Percentiles rank a stretch among this genome's conserved stretches.
Evolutionary conservation across 2,329 filamentous ascomycete species (phyloP).

Genomic region (Cladosporium halotolerans): DNA sequence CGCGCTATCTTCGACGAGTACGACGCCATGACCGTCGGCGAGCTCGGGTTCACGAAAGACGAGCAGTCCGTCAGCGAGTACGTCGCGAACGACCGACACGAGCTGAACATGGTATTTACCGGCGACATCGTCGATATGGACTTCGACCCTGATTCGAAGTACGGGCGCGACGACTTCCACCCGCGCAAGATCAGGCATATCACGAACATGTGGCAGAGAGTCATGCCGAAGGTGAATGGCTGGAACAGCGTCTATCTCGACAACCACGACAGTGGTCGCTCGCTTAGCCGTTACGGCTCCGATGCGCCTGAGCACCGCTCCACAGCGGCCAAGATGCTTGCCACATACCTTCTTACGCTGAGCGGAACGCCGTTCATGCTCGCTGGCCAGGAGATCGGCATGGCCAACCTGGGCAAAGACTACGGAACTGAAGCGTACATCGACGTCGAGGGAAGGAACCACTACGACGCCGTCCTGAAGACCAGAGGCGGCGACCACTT

Average conservation of each 20-base stretch:
- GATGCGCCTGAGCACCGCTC: slow-evolving; percentile 44
- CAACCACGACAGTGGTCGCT: slow-evolving; percentile 58
- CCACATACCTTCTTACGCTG: slow-evolving; percentile 12
- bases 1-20: slow-evolving; percentile 40
- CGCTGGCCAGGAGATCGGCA: slow-evolving; percentile 60
- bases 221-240: slow-evolving; percentile 52
- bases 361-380: slow-evolving; percentile 54
- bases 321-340: slow-evolving; percentile 50
- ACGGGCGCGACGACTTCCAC: slow-evolving; percentile 48
- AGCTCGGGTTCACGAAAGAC: slow-evolving; percentile 44
- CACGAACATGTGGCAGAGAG: slow-evolving; percentile 52
- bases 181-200: slow-evolving; percentile 41
- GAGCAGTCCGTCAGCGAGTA: slow-evolving; percentile 45
- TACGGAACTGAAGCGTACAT: slow-evolving; percentile 33
- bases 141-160: slow-evolving; percentile 34
- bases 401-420: slow-evolving; percentile 43
- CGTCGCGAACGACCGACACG: slow-evolving; percentile 48
- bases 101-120: slow-evolving; percentile 65
- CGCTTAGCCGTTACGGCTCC: slow-evolving; percentile 49
- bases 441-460: slow-evolving; percentile 47
- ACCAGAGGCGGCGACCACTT: slow-evolving; percentile 30
- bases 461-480: slow-evolving; percentile 42
- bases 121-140: slow-evolving; percentile 60
- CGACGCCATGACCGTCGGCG: slow-evolving; percentile 45
- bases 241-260: slow-evolving; percentile 61